Base-by-base conservation (phyloP, 2,329 filamentous ascomycete genomes). In the Knoxdaviesia proteae region DNA sequence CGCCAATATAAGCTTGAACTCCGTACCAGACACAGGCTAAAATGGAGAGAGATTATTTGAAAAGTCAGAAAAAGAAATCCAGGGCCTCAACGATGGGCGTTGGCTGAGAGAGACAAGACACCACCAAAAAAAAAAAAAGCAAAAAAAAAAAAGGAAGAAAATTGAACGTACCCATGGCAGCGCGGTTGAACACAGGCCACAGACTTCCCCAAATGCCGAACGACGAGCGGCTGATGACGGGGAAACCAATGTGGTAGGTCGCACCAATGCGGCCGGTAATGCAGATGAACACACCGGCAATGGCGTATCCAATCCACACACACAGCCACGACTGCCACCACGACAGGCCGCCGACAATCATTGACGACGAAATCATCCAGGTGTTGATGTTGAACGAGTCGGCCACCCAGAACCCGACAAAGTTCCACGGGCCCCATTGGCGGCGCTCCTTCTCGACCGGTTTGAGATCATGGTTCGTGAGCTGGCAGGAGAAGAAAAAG, bases 271-370 rank as follows among this genome's bases (percentile, higher is more conserved):
- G 76, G 49, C 83, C 84, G 5, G 82, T 92, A 48, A 78, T 47
- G 52, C 75, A 80, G 48, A 92, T 69, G 59, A 94, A 92, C 54
- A 62, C 63, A 33, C 68, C 83, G 0, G 84, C 74, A 48, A 93
- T 77, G 36, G 74, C 66, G 55, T 94, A 93, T 43, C 87, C 86
- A 32, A 87, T 61, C 78, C 84, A 88, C 38, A 94, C 82, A 53
- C 81, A 86, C n/a, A 84, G 61, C 78, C 80, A 84, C 2, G 82
- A 79, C 61, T 93, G 84, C 84, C 84, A 93, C 84, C 84, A 93
- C 6, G 82, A 83, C 29, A 92, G 65, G 8, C 84, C 83, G 40
- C 62, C 65, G 1, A 79, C 71, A 34, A 92, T 83, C 72, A 84
- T 86, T 35, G 80, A 77, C 1, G 80, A 84, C 0, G 82, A 80